These are phyloP conservation scores for Asterionellopsis glacialis DNA, from an alignment of 108 stramenopile species.

Conservation along the genomic window DNA sequence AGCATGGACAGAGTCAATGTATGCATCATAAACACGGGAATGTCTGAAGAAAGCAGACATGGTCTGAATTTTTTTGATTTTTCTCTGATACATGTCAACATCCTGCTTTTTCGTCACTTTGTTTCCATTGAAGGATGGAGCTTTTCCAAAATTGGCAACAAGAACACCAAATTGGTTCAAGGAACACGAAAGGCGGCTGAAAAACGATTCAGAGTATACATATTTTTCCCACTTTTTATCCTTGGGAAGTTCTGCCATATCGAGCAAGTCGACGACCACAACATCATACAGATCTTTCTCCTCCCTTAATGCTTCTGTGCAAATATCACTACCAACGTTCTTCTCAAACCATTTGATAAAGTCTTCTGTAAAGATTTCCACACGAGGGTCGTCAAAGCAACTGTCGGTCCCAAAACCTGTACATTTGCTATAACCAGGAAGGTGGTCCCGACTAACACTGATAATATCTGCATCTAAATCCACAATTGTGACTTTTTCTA, in stretches of 20 bases:
- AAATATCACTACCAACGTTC: constrained; percentile 11
- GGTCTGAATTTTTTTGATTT: not conserved
- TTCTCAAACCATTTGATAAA: constrained; percentile 49
- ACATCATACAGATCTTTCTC: constrained; percentile 42
- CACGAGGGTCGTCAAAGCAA: constrained; percentile 59
- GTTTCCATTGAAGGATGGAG: not conserved
- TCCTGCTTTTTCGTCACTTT: not conserved
- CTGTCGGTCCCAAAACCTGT: constrained; percentile 20
- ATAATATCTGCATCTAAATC: constrained; percentile 78
- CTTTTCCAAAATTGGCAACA: constrained; percentile 35
- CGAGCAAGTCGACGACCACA: constrained; percentile 74
- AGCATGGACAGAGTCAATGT: not conserved
- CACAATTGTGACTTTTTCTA: constrained; percentile 62
- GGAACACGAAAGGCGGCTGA: constrained; percentile 4
- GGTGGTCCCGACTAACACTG: constrained; percentile 29
- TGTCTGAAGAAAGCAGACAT: not conserved
- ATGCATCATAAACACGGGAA: not conserved
- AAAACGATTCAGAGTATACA: constrained; percentile 28
- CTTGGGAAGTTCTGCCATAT: constrained; percentile 47
- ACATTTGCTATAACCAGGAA: constrained; percentile 60
- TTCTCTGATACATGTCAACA: not conserved
- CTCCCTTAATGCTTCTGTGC: no score
- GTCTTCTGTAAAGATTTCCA: constrained; percentile 33
- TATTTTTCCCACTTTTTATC: constrained; percentile 31
- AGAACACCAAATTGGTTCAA: constrained; percentile 32